Evolutionary conservation across 805 yeast species (phyloP).

Genomic region (Schizosaccharomyces pombe): DNA sequence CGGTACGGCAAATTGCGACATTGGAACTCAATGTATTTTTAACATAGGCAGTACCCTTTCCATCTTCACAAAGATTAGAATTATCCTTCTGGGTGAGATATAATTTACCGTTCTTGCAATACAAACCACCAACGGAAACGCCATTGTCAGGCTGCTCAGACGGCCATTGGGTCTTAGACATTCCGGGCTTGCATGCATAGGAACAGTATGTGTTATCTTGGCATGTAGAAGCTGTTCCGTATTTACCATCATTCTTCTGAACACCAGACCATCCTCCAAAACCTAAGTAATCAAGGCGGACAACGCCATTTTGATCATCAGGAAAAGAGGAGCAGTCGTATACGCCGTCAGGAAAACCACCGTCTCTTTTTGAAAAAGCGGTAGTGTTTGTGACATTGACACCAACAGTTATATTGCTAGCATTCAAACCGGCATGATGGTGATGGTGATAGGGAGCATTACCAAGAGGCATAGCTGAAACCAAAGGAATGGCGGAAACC

Average conservation of each 20-base stretch:
- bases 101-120: conserved; percentile 57
- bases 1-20: conserved; percentile 91
- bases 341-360: conserved; percentile 47
- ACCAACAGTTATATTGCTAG: background rate
- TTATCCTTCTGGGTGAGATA: conserved; percentile 52
- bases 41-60: conserved; percentile 43
- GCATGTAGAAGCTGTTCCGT: conserved; percentile 41
- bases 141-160: conserved; percentile 65
- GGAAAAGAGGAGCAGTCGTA: conserved; percentile 49
- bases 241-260: conserved; percentile 24
- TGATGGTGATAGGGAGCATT: background rate
- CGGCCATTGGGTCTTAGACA: conserved; percentile 98
- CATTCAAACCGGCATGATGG: background rate
- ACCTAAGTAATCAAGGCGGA: conserved; percentile 45
- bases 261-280: conserved; percentile 72
- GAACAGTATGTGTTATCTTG: conserved; percentile 85
- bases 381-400: background rate
- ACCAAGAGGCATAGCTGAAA: background rate
- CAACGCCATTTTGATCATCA: conserved; percentile 55
- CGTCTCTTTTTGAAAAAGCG: background rate
- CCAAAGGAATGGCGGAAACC: background rate
- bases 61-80: conserved; percentile 71
- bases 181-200: conserved; percentile 94
- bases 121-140: conserved; percentile 80
- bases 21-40: conserved; percentile 36